phyloP scores from a whole-genome alignment of 768 basidiomycete genomes.

The Amanita rimosa region DNA sequence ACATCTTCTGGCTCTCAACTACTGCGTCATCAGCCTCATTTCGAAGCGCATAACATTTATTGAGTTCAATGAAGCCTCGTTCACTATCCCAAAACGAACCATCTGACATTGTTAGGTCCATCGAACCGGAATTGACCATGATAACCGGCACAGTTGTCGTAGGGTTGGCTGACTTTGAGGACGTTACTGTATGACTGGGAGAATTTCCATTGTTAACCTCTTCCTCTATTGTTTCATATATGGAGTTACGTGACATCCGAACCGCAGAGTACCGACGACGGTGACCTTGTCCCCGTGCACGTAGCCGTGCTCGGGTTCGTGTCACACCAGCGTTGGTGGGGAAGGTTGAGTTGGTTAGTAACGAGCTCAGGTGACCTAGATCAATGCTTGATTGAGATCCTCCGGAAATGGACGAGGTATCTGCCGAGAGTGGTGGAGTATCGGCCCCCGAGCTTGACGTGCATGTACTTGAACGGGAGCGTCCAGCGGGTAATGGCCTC shows the following conservation, averaged over 20 bases:
- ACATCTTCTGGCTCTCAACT: conserved; percentile 49
- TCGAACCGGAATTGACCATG: conserved; percentile 43
- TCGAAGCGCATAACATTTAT: conserved; percentile 57
- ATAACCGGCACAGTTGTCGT: conserved; percentile 33
- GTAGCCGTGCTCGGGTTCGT: conserved; percentile 32
- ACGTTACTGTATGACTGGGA: conserved; percentile 17
- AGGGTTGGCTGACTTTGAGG: conserved; percentile 20
- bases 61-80: conserved; percentile 47
- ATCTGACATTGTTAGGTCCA: conserved; percentile 26
- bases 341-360: conserved; percentile 44
- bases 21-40: conserved; percentile 61
- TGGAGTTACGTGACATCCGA: conserved; percentile 50
- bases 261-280: conserved; percentile 59
- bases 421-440: conserved; percentile 65
- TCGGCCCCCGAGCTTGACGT: conserved; percentile 58
- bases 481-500: conserved; percentile 36
- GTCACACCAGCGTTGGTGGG: conserved; percentile 27
- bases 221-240: conserved; percentile 76
- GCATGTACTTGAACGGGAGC: conserved; percentile 60
- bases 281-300: conserved; percentile 56
- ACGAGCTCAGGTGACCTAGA: conserved; percentile 43
- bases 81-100: conserved; percentile 56
- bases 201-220: conserved; percentile 32
- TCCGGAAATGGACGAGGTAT: conserved; percentile 57
- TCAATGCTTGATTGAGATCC: conserved; percentile 76